These are phyloP conservation scores for Metschnikowia lunata DNA, from an alignment of 805 yeast genomes.

Conservation along the genomic window DNA sequence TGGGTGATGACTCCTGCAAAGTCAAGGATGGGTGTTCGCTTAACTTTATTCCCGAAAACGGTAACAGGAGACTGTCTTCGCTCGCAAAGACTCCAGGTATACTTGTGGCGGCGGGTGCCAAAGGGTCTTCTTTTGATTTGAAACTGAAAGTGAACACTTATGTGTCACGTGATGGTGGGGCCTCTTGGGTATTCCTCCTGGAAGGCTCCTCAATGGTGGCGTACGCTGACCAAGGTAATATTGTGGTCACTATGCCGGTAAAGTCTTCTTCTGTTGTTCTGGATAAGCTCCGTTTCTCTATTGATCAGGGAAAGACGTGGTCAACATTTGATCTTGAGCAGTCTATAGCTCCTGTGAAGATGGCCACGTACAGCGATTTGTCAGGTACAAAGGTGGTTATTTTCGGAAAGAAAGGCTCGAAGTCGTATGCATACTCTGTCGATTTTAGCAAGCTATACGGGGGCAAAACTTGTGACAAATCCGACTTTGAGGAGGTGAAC, in stretches of 20 bases:
- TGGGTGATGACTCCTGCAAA: constrained; percentile 43
- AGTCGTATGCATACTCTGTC: constrained; percentile 30
- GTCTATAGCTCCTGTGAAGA: constrained; percentile 50
- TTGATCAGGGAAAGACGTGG: constrained; percentile 77
- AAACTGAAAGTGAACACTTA: constrained; percentile 40
- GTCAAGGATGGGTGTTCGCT: constrained; percentile 48
- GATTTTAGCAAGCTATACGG: constrained; percentile 58
- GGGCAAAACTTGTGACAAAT: constrained; percentile 39
- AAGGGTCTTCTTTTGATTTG: constrained; percentile 25
- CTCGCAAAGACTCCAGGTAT: constrained; percentile 47
- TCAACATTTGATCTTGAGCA: constrained; percentile 46
- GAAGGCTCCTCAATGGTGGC: constrained; percentile 51
- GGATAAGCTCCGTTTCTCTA: constrained; percentile 41
- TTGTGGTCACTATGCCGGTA: constrained; percentile 60
- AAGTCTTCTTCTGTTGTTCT: constrained; percentile 1
- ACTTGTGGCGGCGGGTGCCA: constrained; percentile 28
- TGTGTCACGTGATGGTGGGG: constrained; percentile 73
- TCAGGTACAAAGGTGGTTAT: constrained; percentile 55
- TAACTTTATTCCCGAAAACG: constrained; percentile 22
- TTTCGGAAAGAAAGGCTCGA: constrained; percentile 33
- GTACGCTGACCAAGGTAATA: constrained; percentile 76
- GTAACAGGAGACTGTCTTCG: constrained; percentile 7
- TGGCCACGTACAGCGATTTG: constrained; percentile 29
- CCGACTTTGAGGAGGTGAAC: constrained; percentile 64
- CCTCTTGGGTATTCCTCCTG: constrained; percentile 58